These are phyloP conservation scores for Nigrospora sphaerica DNA, from an alignment of 2,329 filamentous ascomycete genomes.

Conservation along the genomic window DNA sequence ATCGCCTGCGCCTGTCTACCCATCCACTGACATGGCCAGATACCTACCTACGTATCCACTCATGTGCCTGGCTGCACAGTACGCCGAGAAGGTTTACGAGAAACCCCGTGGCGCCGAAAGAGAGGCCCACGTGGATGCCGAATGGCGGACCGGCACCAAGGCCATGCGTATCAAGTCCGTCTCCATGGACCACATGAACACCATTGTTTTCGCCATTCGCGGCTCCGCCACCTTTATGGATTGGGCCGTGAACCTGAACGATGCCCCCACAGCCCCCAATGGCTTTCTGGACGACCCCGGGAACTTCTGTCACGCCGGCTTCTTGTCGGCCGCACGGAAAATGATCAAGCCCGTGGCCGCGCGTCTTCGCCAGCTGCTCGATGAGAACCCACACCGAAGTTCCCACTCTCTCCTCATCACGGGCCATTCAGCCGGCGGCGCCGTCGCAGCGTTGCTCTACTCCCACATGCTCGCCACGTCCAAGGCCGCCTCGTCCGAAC, in stretches of 20 bases:
- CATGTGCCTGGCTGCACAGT: conserved; percentile 70
- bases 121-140: conserved; percentile 62
- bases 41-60: conserved; percentile 72
- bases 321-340: conserved; percentile 65
- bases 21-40: conserved; percentile 24
- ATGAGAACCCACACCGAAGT: conserved; percentile 62
- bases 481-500: conserved; percentile 52
- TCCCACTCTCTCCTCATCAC: conserved; percentile 72
- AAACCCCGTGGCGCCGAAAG: conserved; percentile 55
- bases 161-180: conserved; percentile 81
- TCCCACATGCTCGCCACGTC: conserved; percentile 67
- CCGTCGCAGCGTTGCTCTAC: conserved; percentile 73
- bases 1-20: too few relatives aligned
- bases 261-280: conserved; percentile 55
- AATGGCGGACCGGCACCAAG: conserved; percentile 70
- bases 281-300: conserved; percentile 71
- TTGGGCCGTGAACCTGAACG: conserved; percentile 78
- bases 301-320: conserved; percentile 76
- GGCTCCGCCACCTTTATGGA: conserved; percentile 77
- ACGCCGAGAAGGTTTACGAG: conserved; percentile 68
- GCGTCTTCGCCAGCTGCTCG: conserved; percentile 60
- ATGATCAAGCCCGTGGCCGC: conserved; percentile 70
- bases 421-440: conserved; percentile 80
- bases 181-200: conserved; percentile 68
- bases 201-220: conserved; percentile 77